Base-by-base conservation (phyloP, 495 filamentous ascomycete genomes). In the Neurospora sp. region DNA sequence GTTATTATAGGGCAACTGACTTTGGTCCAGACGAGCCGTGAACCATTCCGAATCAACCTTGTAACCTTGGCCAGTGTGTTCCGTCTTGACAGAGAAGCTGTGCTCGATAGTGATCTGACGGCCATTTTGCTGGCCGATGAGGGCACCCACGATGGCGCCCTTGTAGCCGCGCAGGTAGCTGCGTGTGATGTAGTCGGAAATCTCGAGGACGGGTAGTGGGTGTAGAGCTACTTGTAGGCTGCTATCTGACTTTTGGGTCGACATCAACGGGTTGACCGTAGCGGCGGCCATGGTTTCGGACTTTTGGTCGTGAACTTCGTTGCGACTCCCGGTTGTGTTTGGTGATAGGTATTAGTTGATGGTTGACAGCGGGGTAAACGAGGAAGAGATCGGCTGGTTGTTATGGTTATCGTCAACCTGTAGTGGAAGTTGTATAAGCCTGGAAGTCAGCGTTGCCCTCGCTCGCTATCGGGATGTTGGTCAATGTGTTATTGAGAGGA, bases 111-210 rank as follows among this genome's bases (percentile, higher is more conserved):
- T 96, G 70, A 97, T 91, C 73, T 94, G 90, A 37, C 93, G 91
- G 39, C 95, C 96, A 82, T 94, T 91, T 74, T 97, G 95, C 76
- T 95, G 91, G 45, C 96, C 96, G 7, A 99, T 78, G 4, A 99
- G 86, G 39, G 91, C 94, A 72, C 96, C 96, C 37, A 97, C 88
- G 39, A 98, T 87, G 5, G 93, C 93, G 0, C 91, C 92, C 59
- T 86, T 81, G 71, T 92, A 88, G 69, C 87, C 85, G 38, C 96
- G 90, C 48, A 96, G 88, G 17, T 90, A 92, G 82, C 96, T 94
- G 70, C 96, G 89, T 54, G 95, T 96, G 80, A 98, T 94, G 81
- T 94, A 95, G 84, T 99, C 96, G 70, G 94, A 97, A 74, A 99
- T 94, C 24, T 92, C 97, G 82, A 99, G 93, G 70, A 98, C 90